Percentiles rank a stretch among this genome's conserved stretches.
Evolutionary conservation across 441 rosid genomes (phyloP).

Genomic region (Mallotus japonicus): DNA sequence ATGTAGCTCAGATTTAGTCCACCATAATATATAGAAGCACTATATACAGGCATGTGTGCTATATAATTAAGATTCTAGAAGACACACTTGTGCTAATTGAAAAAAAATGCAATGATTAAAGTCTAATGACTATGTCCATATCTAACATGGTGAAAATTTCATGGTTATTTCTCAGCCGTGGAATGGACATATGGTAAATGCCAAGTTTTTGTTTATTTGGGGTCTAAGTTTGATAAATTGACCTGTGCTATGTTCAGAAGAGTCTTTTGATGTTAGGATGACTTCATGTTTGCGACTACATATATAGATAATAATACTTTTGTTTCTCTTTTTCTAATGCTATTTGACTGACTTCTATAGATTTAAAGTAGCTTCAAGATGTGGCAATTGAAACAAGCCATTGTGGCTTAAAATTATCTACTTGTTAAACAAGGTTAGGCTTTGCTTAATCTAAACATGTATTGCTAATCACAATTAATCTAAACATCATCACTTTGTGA

Average conservation of each 20-base stretch:
- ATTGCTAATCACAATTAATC: neutral
- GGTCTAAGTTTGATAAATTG: neutral
- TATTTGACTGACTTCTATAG: neutral
- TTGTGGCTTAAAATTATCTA: neutral
- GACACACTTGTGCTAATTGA: slow-evolving; percentile 11
- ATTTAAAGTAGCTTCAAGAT: slow-evolving; percentile 14
- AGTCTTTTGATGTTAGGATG: slow-evolving; percentile 28
- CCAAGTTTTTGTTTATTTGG: neutral
- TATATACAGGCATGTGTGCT: slow-evolving; percentile 7
- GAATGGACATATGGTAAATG: too few relatives aligned
- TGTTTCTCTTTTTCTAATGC: neutral
- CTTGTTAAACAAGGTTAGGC: slow-evolving; percentile 9
- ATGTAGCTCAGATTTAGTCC: slow-evolving; percentile 8
- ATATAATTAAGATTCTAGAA: neutral
- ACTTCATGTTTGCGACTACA: slow-evolving; percentile 12
- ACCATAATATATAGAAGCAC: slow-evolving; percentile 16
- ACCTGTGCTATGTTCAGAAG: neutral
- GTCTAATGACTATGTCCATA: slow-evolving; percentile 34
- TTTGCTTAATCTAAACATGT: neutral
- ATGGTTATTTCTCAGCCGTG: neutral
- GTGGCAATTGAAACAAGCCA: neutral
- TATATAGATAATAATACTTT: neutral
- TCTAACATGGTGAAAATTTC: neutral
- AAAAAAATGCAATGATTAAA: slow-evolving; percentile 29
- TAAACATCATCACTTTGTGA: neutral